phyloP scores from a whole-genome alignment of 2,329 filamentous ascomycete genomes.

The Xylaria sp. region DNA sequence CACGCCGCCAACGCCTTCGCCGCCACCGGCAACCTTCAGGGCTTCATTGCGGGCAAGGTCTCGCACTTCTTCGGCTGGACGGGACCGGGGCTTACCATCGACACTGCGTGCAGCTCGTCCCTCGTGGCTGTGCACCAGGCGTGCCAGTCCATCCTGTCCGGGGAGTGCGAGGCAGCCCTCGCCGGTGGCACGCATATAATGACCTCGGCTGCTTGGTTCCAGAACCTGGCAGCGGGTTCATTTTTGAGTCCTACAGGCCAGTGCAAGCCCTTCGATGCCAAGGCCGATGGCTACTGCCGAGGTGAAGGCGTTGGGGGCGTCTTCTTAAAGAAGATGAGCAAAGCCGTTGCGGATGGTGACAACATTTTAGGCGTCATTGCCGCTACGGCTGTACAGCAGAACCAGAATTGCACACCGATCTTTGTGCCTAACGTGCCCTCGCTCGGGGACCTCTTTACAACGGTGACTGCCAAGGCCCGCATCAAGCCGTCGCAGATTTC shows the following conservation, averaged over 20 bases:
- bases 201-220: slow-evolving; percentile 33
- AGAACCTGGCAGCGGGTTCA: slow-evolving; percentile 29
- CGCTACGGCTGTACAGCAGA: slow-evolving; percentile 44
- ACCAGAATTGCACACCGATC: slow-evolving; percentile 45
- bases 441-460: slow-evolving; percentile 37
- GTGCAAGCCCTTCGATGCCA: slow-evolving; percentile 42
- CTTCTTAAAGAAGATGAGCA: slow-evolving; percentile 50
- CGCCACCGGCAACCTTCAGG: slow-evolving; percentile 32
- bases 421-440: slow-evolving; percentile 43
- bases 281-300: slow-evolving; percentile 56
- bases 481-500: slow-evolving; percentile 32
- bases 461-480: slow-evolving; percentile 33
- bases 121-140: slow-evolving; percentile 43
- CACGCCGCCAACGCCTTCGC: slow-evolving; percentile 42
- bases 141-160: slow-evolving; percentile 34
- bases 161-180: slow-evolving; percentile 39
- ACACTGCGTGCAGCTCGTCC: slow-evolving; percentile 45
- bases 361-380: slow-evolving; percentile 45
- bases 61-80: slow-evolving; percentile 42
- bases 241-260: slow-evolving; percentile 36
- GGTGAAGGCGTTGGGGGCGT: slow-evolving; percentile 52
- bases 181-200: slow-evolving; percentile 41
- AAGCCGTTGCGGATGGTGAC: slow-evolving; percentile 52
- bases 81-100: slow-evolving; percentile 37
- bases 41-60: slow-evolving; percentile 35